Conservation (phyloP, 768 basidiomycete species). For the Pisolithus sp. region DNA sequence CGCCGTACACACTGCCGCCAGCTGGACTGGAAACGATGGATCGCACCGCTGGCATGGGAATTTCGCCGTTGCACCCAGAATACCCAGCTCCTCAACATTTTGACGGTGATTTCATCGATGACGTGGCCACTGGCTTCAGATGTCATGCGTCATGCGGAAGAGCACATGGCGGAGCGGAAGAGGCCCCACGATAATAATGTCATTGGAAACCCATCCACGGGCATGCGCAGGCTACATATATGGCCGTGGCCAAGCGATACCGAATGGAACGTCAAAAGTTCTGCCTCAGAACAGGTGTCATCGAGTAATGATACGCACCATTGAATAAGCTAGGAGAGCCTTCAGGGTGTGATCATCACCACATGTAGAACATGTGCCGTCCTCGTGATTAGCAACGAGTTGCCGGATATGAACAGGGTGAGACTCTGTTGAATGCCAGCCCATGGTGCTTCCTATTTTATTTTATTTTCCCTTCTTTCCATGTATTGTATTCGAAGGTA, state of each 20-base stretch:
- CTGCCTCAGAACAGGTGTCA: background rate
- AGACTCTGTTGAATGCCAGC: background rate
- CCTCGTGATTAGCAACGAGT: conserved; percentile 9
- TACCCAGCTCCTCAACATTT: background rate
- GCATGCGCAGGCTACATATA: background rate
- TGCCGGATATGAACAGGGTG: conserved; percentile 18
- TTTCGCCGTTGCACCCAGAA: background rate
- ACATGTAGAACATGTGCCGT: conserved; percentile 3
- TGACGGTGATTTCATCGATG: background rate
- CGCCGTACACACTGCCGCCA: too few relatives aligned
- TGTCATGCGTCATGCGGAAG: background rate
- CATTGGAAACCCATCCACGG: background rate
- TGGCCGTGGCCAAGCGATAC: background rate
- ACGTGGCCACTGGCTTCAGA: background rate
- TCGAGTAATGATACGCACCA: background rate
- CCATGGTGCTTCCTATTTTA: background rate
- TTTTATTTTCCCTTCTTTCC: background rate
- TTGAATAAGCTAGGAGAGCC: background rate
- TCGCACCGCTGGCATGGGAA: too few relatives aligned
- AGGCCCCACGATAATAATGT: background rate
- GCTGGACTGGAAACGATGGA: too few relatives aligned
- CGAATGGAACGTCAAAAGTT: background rate
- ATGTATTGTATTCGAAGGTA: background rate
- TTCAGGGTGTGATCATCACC: background rate
- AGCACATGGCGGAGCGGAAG: background rate